A percentile compares a stretch with the other conserved stretches of the same genome.
These are phyloP conservation scores for Microbotryomycetes sp. DNA, from an alignment of 1,284 basidiomycete species.

Conservation along the genomic window DNA sequence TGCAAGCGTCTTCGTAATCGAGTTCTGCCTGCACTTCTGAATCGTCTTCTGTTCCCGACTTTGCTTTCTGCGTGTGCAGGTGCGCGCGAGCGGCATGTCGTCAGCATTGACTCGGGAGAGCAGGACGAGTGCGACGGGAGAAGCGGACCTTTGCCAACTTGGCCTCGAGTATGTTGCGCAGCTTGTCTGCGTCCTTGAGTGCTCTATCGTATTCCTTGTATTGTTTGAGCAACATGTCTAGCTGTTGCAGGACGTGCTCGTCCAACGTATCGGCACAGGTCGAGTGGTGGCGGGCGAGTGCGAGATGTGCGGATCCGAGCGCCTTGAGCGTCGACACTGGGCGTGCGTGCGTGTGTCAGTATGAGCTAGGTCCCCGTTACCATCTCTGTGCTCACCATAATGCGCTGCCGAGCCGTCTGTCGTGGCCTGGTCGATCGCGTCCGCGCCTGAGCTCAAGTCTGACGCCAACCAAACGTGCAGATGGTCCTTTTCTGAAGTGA, in stretches of 20 bases:
- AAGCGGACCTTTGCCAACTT: slow-evolving; percentile 10
- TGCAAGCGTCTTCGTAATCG: slow-evolving; percentile 6
- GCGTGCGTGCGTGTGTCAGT: not conserved
- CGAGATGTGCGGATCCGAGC: slow-evolving; percentile 2
- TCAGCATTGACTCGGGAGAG: not conserved
- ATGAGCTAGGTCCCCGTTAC: not conserved
- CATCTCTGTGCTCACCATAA: not conserved
- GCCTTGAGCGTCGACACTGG: slow-evolving; percentile 1
- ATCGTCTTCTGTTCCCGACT: slow-evolving; percentile 18
- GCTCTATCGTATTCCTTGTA: slow-evolving; percentile 5
- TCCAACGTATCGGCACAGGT: not conserved
- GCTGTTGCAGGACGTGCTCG: not conserved
- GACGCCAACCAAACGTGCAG: slow-evolving; percentile 1
- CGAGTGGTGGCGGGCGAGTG: not conserved
- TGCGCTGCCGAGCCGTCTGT: not conserved
- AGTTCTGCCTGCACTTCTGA: slow-evolving; percentile 9
- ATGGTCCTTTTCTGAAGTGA: not conserved
- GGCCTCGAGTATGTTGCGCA: slow-evolving; percentile 2
- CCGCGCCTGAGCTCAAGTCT: not conserved
- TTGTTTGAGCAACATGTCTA: slow-evolving; percentile 2
- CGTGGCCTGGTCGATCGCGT: not conserved
- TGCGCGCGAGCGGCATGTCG: too few relatives aligned
- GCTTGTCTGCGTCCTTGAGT: slow-evolving; percentile 17
- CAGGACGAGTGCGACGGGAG: not conserved
- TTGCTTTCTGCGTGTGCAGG: slow-evolving; percentile 10